Percentiles rank a stretch among this genome's conserved stretches.
phyloP scores from a whole-genome alignment of 495 filamentous ascomycete genomes.

The Astrothelium subdiscretum region DNA sequence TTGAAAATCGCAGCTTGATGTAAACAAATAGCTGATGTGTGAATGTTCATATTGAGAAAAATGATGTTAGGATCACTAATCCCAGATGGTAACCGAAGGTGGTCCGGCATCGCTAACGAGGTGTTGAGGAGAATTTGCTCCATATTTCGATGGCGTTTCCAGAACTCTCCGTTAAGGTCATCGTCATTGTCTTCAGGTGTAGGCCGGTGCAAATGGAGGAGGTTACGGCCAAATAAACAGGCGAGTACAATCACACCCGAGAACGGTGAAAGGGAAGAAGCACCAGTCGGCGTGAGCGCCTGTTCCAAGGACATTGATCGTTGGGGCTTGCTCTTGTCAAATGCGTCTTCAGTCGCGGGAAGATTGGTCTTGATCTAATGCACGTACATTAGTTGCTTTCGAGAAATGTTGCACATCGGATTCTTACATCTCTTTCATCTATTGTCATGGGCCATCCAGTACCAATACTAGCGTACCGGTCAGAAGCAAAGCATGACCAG shows the following conservation, averaged over 20 bases:
- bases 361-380: conserved; percentile 70
- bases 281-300: conserved; percentile 59
- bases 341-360: conserved; percentile 78
- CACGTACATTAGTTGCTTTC: background rate
- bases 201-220: conserved; percentile 86
- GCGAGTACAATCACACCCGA: conserved; percentile 76
- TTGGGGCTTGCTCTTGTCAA: conserved; percentile 63
- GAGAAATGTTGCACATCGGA: background rate
- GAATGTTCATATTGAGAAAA: conserved; percentile 93
- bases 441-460: conserved; percentile 95
- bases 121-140: conserved; percentile 86
- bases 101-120: conserved; percentile 67
- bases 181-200: conserved; percentile 69
- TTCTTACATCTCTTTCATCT: conserved; percentile 73
- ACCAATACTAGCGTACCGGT: conserved; percentile 91
- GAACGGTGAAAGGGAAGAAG: conserved; percentile 61
- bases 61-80: conserved; percentile 75
- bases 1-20: conserved; percentile 98
- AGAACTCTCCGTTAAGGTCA: conserved; percentile 89
- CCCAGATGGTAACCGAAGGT: conserved; percentile 69
- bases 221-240: conserved; percentile 84
- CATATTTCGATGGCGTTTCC: conserved; percentile 82
- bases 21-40: conserved; percentile 91
- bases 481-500: conserved; percentile 83
- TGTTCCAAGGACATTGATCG: conserved; percentile 56